Evolutionary conservation across 2,329 filamentous ascomycete genomes (phyloP), one percentile per base, ranked within the genome.

Genomic region (Venturia oleaginea): DNA sequence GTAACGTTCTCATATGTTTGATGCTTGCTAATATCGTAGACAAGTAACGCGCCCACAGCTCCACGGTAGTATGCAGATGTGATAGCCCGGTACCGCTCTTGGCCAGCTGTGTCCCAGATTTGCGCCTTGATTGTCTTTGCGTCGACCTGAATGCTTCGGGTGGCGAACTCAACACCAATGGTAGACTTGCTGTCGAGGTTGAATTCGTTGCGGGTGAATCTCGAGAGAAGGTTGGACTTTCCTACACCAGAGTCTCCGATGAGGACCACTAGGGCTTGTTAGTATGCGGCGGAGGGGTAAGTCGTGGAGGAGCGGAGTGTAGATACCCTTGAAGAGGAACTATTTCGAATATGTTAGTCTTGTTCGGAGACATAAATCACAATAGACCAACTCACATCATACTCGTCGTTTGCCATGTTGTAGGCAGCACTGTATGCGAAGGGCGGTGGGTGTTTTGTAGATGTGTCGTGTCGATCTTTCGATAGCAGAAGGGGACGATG

Each of bases 241-340:
- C 94, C 94, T 80, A 99, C 94, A 74, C 94, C 94, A 71, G 92
- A 97, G 82, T 99, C 94, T 86, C 94, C 94, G 77, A 99, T 99
- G 78, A 99, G 84, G 77, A 99, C 94, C 76, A 97, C 93, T 96
- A 75, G 32, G 48, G 32, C 19, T 22, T 59, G 51, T 59, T 27
- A 59, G 51, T 64, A 27, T 42, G 24, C 32, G 64, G 68, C 65
- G 55, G 48, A 61, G 54, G 59, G 46, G 59, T 46, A 37, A 63
- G 66, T 43, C 30, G 46, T 27, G 32, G 54, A 54, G 48, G 59
- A 60, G 59, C 55, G 38, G 27, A 38, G 61, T 65, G 63, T 83
- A n/a, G n/a, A n/a, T n/a, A 96, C 92, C 92, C 90, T 99, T 97
- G 87, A 99, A 99, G 76, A 97, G 91, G 78, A 97, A 97, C 92